Base-by-base conservation (phyloP, 768 basidiomycete genomes). In the Neoboletus subvelutipes region DNA sequence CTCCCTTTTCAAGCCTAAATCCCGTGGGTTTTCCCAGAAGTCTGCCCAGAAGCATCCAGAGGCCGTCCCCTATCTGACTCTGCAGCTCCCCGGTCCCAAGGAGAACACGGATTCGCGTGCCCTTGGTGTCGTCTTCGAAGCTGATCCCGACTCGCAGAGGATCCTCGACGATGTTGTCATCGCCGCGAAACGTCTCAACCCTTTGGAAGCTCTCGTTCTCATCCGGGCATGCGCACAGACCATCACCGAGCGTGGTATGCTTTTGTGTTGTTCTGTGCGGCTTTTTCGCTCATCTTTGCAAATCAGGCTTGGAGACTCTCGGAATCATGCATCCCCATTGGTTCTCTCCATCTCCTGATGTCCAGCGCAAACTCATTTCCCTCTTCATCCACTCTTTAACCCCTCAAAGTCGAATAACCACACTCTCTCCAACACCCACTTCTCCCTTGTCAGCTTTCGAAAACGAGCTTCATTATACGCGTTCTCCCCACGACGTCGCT, bases 271-370 rank as follows among this genome's bases (percentile, higher is more conserved):
- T 65, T 22, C 49, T 26, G 34, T 28, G 20, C 50, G 22, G 43
- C 20, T 64, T 31, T 58, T 33, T 31, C 1, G 31, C 62, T 58
- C 54, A 58, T 13, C 36, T 10, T 4, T 0, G 45, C 45, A 52
- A 46, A 46, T 57, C 57, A 92, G 90, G 90, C n/a, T 77, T 91
- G 50, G 88, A 91, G 68, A 85, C 86, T 4, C 84, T 89, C 45
- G 91, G 90, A 20, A 78, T 92, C 45, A 92, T 92, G 88, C 87
- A 88, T 64, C 88, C 91, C 6, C 87, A 92, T 68, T 92, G 88
- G 90, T 78, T 87, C 68, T 86, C 89, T 40, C 79, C 90, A 10
- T 90, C 87, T 7, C 82, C 83, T 9, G 80, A 83, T 11, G 72
- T 80, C n/a, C 90, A 92, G 69, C 83, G 75, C 61, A 77, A 71